Conservation (phyloP, 2,329 filamentous ascomycete genomes). For the Keithomyces neogunnii region DNA sequence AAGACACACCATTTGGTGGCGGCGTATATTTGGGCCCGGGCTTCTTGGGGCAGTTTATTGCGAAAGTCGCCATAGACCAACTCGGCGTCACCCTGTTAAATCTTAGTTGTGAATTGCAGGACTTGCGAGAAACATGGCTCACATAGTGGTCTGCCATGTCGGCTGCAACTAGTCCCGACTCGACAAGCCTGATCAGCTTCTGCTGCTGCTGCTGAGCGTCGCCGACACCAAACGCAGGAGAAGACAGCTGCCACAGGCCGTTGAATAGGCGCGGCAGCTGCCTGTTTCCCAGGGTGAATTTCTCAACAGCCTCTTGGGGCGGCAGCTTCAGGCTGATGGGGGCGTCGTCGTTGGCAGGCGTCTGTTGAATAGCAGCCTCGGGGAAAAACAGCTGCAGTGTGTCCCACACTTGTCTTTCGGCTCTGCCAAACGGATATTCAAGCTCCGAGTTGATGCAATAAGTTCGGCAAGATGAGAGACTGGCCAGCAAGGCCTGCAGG, state of each 20-base stretch:
- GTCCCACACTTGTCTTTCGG: slow-evolving; percentile 23
- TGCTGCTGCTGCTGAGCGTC: slow-evolving; percentile 10
- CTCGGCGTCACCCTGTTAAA: slow-evolving; percentile 32
- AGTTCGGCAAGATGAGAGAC: slow-evolving; percentile 13
- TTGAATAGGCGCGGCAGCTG: slow-evolving; percentile 19
- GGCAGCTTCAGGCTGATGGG: background rate
- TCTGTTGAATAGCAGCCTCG: slow-evolving; percentile 9
- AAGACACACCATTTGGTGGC: slow-evolving; percentile 23
- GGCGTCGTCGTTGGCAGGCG: slow-evolving; percentile 4
- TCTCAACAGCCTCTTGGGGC: slow-evolving; percentile 11
- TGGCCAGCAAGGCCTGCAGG: slow-evolving; percentile 10
- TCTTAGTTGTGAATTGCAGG: background rate
- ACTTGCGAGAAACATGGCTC: background rate
- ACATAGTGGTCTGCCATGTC: slow-evolving; percentile 49
- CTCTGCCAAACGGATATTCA: slow-evolving; percentile 13
- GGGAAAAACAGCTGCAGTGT: slow-evolving; percentile 16
- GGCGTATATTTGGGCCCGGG: slow-evolving; percentile 11
- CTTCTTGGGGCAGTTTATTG: slow-evolving; percentile 2
- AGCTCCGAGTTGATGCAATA: slow-evolving; percentile 9
- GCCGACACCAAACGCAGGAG: slow-evolving; percentile 19
- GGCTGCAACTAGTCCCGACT: slow-evolving; percentile 19
- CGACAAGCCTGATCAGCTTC: slow-evolving; percentile 10
- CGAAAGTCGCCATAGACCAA: slow-evolving; percentile 30
- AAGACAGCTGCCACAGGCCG: slow-evolving; percentile 23
- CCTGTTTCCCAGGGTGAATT: slow-evolving; percentile 12